Percentiles rank a stretch among this genome's conserved stretches.
Conservation (phyloP, 2,329 filamentous ascomycete genomes). For the Beauveria rudraprayagi region DNA sequence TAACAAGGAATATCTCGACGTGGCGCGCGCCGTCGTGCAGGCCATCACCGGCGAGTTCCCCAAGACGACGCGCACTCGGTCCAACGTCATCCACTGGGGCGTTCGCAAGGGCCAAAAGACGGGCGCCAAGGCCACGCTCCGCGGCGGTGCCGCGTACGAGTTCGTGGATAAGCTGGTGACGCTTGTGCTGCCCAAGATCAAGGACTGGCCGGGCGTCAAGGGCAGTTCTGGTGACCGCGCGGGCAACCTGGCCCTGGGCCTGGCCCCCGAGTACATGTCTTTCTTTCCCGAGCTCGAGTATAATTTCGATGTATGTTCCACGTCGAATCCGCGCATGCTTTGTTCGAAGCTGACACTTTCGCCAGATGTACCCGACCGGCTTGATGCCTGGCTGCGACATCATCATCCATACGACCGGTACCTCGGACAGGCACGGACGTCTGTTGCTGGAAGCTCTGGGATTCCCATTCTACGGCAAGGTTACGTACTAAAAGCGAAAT, state of each 20-base stretch:
- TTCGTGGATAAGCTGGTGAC: slow-evolving; percentile 88
- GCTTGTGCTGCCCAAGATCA: slow-evolving; percentile 87
- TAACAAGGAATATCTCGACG: slow-evolving; percentile 68
- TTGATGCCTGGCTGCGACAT: slow-evolving; percentile 84
- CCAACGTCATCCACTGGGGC: slow-evolving; percentile 67
- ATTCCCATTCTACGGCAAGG: slow-evolving; percentile 71
- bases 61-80: slow-evolving; percentile 59
- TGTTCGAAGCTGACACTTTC: slow-evolving; percentile 11
- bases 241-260: slow-evolving; percentile 79
- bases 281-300: slow-evolving; percentile 91
- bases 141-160: slow-evolving; percentile 75
- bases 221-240: slow-evolving; percentile 69
- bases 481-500: slow-evolving; percentile 29
- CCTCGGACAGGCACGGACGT: slow-evolving; percentile 75
- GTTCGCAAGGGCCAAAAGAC: slow-evolving; percentile 63
- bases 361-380: slow-evolving; percentile 50
- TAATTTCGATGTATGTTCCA: slow-evolving; percentile 76
- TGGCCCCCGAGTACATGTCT: slow-evolving; percentile 66
- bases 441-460: slow-evolving; percentile 49
- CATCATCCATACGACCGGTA: slow-evolving; percentile 75
- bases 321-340: background rate
- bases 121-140: slow-evolving; percentile 68
- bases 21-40: slow-evolving; percentile 77
- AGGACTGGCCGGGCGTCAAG: slow-evolving; percentile 76
- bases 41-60: slow-evolving; percentile 74